Percentiles rank a stretch among this genome's conserved stretches.
Evolutionary conservation across 2,329 filamentous ascomycete genomes (phyloP).

Genomic region (Zopfia rhizophila): DNA sequence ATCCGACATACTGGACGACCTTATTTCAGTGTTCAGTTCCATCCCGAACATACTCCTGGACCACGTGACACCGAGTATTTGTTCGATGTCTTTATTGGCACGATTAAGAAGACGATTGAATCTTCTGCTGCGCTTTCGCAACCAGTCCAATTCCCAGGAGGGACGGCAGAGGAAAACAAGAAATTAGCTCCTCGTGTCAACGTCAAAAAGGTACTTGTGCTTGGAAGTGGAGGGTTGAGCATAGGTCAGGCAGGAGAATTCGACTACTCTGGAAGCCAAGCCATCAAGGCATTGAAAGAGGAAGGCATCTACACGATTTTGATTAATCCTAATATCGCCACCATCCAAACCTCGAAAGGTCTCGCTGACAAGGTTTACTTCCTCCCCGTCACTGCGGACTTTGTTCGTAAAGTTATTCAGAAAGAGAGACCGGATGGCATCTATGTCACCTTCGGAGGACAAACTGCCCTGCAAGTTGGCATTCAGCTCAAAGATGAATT

Average conservation of each 20-base stretch:
- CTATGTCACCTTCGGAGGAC: slow-evolving; percentile 96
- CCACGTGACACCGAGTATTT: slow-evolving; percentile 95
- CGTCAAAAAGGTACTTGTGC: slow-evolving; percentile 93
- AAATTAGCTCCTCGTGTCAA: slow-evolving; percentile 79
- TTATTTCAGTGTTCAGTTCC: slow-evolving; percentile 99
- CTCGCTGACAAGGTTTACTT: slow-evolving; percentile 99
- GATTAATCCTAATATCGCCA: slow-evolving; percentile 99
- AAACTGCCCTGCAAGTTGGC: slow-evolving; percentile 95
- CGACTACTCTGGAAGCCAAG: slow-evolving; percentile 97
- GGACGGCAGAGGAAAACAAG: slow-evolving; percentile 81
- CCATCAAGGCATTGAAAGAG: slow-evolving; percentile 97
- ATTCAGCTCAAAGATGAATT: slow-evolving; percentile 99
- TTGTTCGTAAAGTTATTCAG: slow-evolving; percentile 96
- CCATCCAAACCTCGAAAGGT: slow-evolving; percentile 97
- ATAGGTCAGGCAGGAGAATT: slow-evolving; percentile 99
- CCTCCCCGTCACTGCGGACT: slow-evolving; percentile 94
- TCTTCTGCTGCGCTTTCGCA: slow-evolving; percentile 73
- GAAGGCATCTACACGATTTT: slow-evolving; percentile 98
- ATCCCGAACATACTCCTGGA: slow-evolving; percentile 95
- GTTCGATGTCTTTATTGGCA: slow-evolving; percentile 95
- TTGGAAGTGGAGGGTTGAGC: slow-evolving; percentile 93
- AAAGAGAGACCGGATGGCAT: slow-evolving; percentile 96
- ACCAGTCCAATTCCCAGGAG: slow-evolving; percentile 88
- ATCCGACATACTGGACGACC: slow-evolving; percentile 87
- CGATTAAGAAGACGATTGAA: slow-evolving; percentile 77